A percentile compares a stretch with the other conserved stretches of the same genome.
Conservation (phyloP, 164 flowering plant species). For the Tetracentron sinense region DNA sequence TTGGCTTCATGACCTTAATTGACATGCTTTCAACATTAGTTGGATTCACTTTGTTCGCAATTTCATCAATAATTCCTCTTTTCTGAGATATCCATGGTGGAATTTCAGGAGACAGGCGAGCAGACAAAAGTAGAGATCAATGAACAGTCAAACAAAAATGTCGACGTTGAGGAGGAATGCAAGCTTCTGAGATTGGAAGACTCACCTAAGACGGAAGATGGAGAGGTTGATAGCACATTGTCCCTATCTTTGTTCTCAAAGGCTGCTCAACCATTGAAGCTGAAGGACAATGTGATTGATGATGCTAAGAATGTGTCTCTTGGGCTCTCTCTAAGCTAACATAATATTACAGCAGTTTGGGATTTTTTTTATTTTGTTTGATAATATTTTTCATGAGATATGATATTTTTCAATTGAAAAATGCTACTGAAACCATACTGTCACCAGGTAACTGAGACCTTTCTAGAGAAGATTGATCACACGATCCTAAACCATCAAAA, state of each 20-base stretch:
- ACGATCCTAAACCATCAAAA: too few relatives aligned
- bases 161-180: not conserved
- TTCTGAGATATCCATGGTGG: not conserved
- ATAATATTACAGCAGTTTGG: too few relatives aligned
- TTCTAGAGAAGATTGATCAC: too few relatives aligned
- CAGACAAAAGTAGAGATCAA: not conserved
- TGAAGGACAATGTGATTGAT: constrained; percentile 1
- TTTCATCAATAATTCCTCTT: not conserved
- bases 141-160: not conserved
- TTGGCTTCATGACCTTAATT: too few relatives aligned
- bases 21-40: too few relatives aligned
- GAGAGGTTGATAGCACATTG: constrained; percentile 11
- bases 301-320: constrained; percentile 7
- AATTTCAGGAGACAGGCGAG: constrained; percentile 6
- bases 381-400: too few relatives aligned
- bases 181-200: not conserved
- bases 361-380: too few relatives aligned
- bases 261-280: constrained; percentile 8
- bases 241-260: constrained; percentile 9
- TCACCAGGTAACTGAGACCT: too few relatives aligned
- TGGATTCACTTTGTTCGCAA: not conserved
- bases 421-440: too few relatives aligned
- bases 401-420: too few relatives aligned
- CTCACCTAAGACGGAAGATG: not conserved
- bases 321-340: constrained; percentile 1